Evolutionary conservation across 768 basidiomycete genomes (phyloP).

Genomic region (Cystobasidium onofrii): DNA sequence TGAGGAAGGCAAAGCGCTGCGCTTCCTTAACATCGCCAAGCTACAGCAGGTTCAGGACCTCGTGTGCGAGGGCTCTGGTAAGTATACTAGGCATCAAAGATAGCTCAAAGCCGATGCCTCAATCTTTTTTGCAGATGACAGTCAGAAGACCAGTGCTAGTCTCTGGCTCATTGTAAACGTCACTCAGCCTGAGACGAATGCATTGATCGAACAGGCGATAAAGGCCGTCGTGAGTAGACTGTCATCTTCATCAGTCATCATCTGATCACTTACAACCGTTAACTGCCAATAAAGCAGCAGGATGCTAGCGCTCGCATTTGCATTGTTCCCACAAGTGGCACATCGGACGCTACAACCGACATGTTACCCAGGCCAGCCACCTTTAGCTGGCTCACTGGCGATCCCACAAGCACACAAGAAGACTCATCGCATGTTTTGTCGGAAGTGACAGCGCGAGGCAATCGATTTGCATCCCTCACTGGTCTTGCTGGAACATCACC

Average conservation of each 20-base stretch:
- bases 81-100: background rate
- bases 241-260: background rate
- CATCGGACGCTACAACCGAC: background rate
- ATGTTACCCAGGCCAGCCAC: background rate
- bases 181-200: background rate
- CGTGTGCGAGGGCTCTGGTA: background rate
- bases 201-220: background rate
- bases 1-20: slow-evolving; percentile 50
- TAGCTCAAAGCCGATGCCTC: background rate
- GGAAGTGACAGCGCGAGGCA: background rate
- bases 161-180: background rate
- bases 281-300: background rate
- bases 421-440: background rate
- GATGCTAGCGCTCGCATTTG: background rate
- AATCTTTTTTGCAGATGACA: background rate
- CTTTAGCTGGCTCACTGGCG: background rate
- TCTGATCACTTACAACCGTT: background rate
- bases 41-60: background rate
- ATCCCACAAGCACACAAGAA: background rate
- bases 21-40: slow-evolving; percentile 55
- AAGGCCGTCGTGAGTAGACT: background rate
- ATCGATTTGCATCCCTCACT: background rate
- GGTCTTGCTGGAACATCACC: slow-evolving; percentile 49
- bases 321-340: background rate
- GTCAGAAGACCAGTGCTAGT: background rate